Evolutionary conservation across 495 filamentous ascomycete genomes (phyloP).

Genomic region (Aspergillus diversus): DNA sequence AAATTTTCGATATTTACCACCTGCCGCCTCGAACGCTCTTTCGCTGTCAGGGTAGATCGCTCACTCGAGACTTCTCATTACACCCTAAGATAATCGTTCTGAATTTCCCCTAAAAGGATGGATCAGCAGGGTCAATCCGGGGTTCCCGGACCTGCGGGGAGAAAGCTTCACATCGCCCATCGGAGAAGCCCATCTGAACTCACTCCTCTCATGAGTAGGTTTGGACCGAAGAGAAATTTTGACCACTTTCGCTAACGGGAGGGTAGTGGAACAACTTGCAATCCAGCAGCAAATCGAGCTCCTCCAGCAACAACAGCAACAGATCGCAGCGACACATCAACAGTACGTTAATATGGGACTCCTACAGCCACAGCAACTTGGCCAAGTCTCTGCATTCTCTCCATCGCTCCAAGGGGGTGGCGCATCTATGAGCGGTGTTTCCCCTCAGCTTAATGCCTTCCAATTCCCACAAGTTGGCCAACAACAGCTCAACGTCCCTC

Average conservation of each 20-base stretch:
- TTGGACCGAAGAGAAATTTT: neutral
- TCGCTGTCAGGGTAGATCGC: conserved; percentile 17
- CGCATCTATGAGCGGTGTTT: conserved; percentile 67
- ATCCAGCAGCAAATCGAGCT: conserved; percentile 98
- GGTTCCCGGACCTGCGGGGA: conserved; percentile 80
- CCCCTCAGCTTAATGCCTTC: conserved; percentile 79
- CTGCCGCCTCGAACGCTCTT: conserved; percentile 20
- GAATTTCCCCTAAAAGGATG: conserved; percentile 56
- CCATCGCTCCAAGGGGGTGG: conserved; percentile 63
- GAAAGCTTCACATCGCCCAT: conserved; percentile 96
- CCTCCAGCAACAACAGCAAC: conserved; percentile 97
- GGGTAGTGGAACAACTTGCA: conserved; percentile 92
- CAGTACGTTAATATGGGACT: conserved; percentile 98
- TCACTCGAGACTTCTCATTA: conserved; percentile 10
- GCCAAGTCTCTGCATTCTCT: conserved; percentile 68
- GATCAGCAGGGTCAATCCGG: conserved; percentile 81
- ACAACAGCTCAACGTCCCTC: conserved; percentile 71
- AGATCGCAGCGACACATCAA: conserved; percentile 92
- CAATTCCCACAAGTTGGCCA: conserved; percentile 87
- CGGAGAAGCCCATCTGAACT: conserved; percentile 96
- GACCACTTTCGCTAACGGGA: conserved; percentile 16
- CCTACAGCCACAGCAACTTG: conserved; percentile 80
- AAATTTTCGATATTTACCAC: conserved; percentile 14
- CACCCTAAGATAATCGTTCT: conserved; percentile 18
- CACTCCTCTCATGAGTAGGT: conserved; percentile 98